Conservation (phyloP, 2,329 filamentous ascomycete genomes). For the Ramularia endophylla region DNA sequence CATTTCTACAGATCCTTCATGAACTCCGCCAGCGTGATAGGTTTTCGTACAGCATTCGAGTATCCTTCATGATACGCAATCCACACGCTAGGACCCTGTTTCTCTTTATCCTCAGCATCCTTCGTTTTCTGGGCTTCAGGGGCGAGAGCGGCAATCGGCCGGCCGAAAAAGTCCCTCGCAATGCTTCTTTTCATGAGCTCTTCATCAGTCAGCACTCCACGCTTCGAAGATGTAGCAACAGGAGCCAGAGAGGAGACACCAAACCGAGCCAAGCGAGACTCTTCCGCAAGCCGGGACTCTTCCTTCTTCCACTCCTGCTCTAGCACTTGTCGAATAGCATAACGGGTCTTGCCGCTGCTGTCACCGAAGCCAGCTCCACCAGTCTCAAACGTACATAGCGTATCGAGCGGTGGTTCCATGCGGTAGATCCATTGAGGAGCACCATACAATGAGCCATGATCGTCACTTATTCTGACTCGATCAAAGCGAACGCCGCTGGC, state of each 20-base stretch:
- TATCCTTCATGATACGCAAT: slow-evolving; percentile 85
- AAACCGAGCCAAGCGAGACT: slow-evolving; percentile 60
- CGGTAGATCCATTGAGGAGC: slow-evolving; percentile 66
- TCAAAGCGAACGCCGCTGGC: slow-evolving; percentile 78
- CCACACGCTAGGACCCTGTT: slow-evolving; percentile 63
- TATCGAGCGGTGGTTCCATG: slow-evolving; percentile 90
- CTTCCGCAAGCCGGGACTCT: slow-evolving; percentile 58
- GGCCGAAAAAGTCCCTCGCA: slow-evolving; percentile 82
- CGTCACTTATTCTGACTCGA: slow-evolving; percentile 66
- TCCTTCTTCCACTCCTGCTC: slow-evolving; percentile 83
- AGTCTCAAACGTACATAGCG: slow-evolving; percentile 68
- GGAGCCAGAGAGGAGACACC: slow-evolving; percentile 38
- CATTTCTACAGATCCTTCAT: slow-evolving; percentile 51
- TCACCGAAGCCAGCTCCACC: slow-evolving; percentile 46
- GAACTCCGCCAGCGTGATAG: slow-evolving; percentile 74
- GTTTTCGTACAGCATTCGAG: slow-evolving; percentile 87
- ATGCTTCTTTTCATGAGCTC: slow-evolving; percentile 32
- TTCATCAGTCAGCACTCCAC: slow-evolving; percentile 9
- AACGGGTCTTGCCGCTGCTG: slow-evolving; percentile 68
- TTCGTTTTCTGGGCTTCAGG: slow-evolving; percentile 37
- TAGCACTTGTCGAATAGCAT: slow-evolving; percentile 85
- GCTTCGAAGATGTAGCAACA: slow-evolving; percentile 7
- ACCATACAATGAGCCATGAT: slow-evolving; percentile 20
- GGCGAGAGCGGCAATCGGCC: slow-evolving; percentile 53
- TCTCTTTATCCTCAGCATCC: slow-evolving; percentile 30